Evolutionary conservation across 1,139 yeast species (phyloP).

Genomic region (Petasospora rhodanensis): DNA sequence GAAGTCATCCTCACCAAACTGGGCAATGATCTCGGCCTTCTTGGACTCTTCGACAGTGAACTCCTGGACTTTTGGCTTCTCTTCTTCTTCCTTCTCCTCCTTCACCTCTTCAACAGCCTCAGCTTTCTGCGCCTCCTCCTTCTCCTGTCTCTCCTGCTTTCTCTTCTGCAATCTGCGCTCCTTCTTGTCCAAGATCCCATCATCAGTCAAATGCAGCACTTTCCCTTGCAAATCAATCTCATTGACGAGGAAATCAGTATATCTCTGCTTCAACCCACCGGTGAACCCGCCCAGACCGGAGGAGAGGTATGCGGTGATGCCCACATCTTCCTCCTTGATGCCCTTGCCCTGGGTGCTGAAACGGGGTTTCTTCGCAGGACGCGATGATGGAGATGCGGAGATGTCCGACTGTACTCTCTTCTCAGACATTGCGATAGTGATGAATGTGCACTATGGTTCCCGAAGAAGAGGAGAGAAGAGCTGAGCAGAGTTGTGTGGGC

Average conservation of each 20-base stretch:
- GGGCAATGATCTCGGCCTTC: constrained; percentile 41
- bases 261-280: constrained; percentile 81
- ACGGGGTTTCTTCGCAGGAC: constrained; percentile 10
- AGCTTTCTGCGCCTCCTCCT: constrained; percentile 28
- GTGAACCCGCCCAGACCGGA: constrained; percentile 55
- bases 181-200: constrained; percentile 60
- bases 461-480: too few species aligned
- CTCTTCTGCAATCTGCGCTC: constrained; percentile 37
- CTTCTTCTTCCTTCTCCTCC: constrained; percentile 23
- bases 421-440: too few species aligned
- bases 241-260: constrained; percentile 92
- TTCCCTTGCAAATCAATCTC: constrained; percentile 68
- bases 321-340: constrained; percentile 66
- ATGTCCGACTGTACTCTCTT: constrained; percentile 15
- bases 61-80: constrained; percentile 6
- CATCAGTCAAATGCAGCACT: constrained; percentile 71
- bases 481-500: too few species aligned
- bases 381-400: constrained; percentile 3
- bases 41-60: too few species aligned
- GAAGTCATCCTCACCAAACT: constrained; percentile 59
- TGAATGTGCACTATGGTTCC: too few species aligned
- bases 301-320: constrained; percentile 69
- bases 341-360: constrained; percentile 18
- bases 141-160: constrained; percentile 37
- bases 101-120: constrained; percentile 10